A percentile compares a stretch with the other conserved stretches of the same genome.
Evolutionary conservation across 2,329 filamentous ascomycete genomes (phyloP).

Genomic region (Exophiala viscosa): DNA sequence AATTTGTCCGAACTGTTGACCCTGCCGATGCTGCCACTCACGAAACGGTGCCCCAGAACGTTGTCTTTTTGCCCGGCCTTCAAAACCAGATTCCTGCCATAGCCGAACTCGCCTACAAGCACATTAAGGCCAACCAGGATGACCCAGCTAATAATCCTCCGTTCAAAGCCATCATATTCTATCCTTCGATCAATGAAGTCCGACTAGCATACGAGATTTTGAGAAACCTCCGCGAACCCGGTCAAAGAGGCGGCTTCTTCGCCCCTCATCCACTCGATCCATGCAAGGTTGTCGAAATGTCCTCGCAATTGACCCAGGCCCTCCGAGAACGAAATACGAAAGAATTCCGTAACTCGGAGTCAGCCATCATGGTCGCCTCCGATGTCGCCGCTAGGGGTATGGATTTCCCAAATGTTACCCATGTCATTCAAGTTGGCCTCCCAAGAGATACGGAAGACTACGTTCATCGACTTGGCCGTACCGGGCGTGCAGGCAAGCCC

Average conservation of each 20-base stretch:
- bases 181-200: conserved; percentile 74
- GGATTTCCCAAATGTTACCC: conserved; percentile 50
- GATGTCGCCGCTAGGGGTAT: conserved; percentile 47
- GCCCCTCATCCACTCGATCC: conserved; percentile 75
- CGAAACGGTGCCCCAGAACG: conserved; percentile 76
- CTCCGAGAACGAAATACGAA: conserved; percentile 69
- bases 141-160: conserved; percentile 48
- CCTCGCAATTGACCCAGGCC: conserved; percentile 70
- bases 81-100: conserved; percentile 74
- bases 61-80: conserved; percentile 63
- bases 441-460: conserved; percentile 50
- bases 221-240: conserved; percentile 47
- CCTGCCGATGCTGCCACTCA: conserved; percentile 77
- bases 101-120: conserved; percentile 68
- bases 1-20: conserved; percentile 84
- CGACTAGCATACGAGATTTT: conserved; percentile 61
- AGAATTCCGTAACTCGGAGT: conserved; percentile 58
- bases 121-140: conserved; percentile 36
- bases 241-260: conserved; percentile 19
- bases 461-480: conserved; percentile 41
- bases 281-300: conserved; percentile 60
- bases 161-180: conserved; percentile 96
- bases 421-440: conserved; percentile 49
- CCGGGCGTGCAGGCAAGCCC: conserved; percentile 48
- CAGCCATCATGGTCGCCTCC: conserved; percentile 52